Conservation (phyloP, 768 basidiomycete genomes). For the Trametes villosa region DNA sequence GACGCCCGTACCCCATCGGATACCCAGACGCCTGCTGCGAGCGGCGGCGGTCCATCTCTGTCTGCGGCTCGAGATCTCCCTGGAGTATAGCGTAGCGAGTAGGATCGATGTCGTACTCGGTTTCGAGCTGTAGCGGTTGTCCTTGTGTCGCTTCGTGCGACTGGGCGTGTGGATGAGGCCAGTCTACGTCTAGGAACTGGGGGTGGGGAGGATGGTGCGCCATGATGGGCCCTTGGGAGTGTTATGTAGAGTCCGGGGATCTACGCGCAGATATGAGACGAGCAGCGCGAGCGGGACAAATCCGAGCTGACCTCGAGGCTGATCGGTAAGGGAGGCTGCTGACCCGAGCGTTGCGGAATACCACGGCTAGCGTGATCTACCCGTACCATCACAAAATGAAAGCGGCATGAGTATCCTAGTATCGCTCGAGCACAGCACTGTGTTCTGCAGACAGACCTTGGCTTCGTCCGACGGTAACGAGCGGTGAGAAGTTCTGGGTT, state of each 20-base stretch:
- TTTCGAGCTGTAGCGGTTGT: conserved; percentile 25
- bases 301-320: conserved; percentile 3
- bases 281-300: not conserved
- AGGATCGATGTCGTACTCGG: conserved; percentile 30
- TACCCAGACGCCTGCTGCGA: conserved; percentile 7
- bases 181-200: conserved; percentile 22
- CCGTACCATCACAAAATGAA: not conserved
- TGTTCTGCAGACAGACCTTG: not conserved
- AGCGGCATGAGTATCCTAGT: not conserved
- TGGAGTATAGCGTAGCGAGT: conserved; percentile 26
- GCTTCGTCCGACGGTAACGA: not conserved
- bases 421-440: not conserved
- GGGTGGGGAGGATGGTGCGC: conserved; percentile 23
- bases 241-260: conserved; percentile 1
- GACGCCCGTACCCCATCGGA: not conserved
- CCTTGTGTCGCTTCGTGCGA: conserved; percentile 6
- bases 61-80: conserved; percentile 11
- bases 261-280: not conserved
- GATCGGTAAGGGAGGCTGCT: not conserved
- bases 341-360: not conserved
- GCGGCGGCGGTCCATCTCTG: conserved; percentile 6
- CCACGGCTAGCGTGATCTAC: conserved; percentile 14
- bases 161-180: too few species aligned
- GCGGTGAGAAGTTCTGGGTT: not conserved
- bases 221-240: not conserved